Base-by-base conservation (phyloP, 306 rosid species). In the Cucumis hystrix region DNA sequence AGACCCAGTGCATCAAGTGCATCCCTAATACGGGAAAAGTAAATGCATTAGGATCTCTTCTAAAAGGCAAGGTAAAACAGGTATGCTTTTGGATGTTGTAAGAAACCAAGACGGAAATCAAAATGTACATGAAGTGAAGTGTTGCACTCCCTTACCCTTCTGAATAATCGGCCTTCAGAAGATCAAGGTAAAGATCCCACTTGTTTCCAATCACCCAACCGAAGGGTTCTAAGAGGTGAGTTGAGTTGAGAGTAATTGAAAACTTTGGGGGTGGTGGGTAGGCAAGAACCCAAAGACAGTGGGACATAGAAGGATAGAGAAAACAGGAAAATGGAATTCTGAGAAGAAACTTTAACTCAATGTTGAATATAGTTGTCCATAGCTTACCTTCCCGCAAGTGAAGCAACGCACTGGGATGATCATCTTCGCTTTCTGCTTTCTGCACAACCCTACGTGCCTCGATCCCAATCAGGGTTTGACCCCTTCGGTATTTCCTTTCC, bases 181-280 rank as follows among this genome's bases (percentile, higher is more conserved):
- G 96, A 74, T 95, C 97, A 37, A 95, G 89, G 80, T 95, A 95
- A 7, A 87, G 52, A 51, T 95, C 98, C 97, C 98, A 95, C 80
- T 95, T 95, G 92, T 95, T 90, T 72, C 96, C 98, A 55, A 95
- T 92, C 43, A 95, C 96, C 98, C 90, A 80, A 78, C 25, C 47
- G 30, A 33, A 33, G 37, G 37, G 37, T 33, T 33, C 37, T 2
- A 33, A 23, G 25, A 23, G 25, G 25, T 23, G 33, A 30, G 33
- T 30, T 30, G 37, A 4, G 37, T 33, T 33, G 37, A 33, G 37
- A 33, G 37, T 3, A 33, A 33, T 0, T 33, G 37, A 33, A 33
- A 33, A 33, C 37, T 33, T 33, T 33, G 37, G 37, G 37, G 37
- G 5, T 33, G 37, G 0, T 33, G 37, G 37, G 37, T 33, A 33